Evolutionary conservation across 2,329 filamentous ascomycete genomes (phyloP), one percentile per base, ranked within the genome.

Genomic region (Paraphoma chrysanthemicola): DNA sequence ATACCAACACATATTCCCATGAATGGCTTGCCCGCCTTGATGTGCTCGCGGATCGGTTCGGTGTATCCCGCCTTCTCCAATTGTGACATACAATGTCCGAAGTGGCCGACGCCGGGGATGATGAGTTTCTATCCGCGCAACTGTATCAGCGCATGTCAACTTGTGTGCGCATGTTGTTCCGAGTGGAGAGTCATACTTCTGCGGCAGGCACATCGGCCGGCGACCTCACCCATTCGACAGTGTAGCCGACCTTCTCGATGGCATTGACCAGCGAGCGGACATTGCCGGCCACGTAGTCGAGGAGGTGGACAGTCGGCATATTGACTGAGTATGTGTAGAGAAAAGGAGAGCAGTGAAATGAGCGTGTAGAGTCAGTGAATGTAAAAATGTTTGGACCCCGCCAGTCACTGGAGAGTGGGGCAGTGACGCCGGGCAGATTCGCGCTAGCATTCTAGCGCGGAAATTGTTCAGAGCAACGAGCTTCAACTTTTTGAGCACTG

Each of bases 1-100:
- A 98, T 77, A 2, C 95, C 95, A 51, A 99, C 95, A 73, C 95
- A 99, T 71, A 99, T 96, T 48, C 91, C 93, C 89, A 99, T 96
- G 75, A 99, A 98, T 12, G 94, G 93, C 79, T 98, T 98, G n/a
- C 93, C 93, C 12, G 90, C 85, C 50, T 88, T 83, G 69, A 99
- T 93, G 80, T 98, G 93, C 63, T 88, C 83, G 66, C 84, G 87
- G 63, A 99, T 89, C 9, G 93, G 91, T 57, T 92, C 90, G 52
- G 94, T 82, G 78, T 93, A 99, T 62, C 91, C 92, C 38, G 92
- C 92, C 42, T 88, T 85, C 14, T 89, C 83, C 66, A 99, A 88
- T 74, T 97, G 93, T 29, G 87, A 88, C 63, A 98, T 83, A 78
- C 95, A 99, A 82, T 99, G 93, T 59, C 95, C 95, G 71, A 98